Conservation (phyloP, 192 early-diverging fungal species). For the Phlyctochytrium arcticum region DNA sequence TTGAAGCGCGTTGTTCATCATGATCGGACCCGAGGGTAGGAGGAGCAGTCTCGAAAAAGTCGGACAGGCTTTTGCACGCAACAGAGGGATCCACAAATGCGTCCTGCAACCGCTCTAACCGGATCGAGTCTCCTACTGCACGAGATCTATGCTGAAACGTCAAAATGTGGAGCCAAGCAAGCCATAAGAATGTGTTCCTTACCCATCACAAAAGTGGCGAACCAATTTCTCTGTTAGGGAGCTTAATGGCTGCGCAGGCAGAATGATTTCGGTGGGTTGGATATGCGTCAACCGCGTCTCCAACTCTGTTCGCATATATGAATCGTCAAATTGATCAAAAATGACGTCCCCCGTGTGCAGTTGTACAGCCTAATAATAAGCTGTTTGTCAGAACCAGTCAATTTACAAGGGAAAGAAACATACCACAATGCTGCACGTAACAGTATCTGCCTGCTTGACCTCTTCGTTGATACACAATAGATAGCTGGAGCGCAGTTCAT, state of each 20-base stretch:
- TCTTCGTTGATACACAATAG: constrained; percentile 46
- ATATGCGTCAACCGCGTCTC: constrained; percentile 67
- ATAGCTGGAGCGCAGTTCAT: constrained; percentile 32
- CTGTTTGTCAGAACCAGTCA: background rate
- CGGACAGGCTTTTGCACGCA: constrained; percentile 18
- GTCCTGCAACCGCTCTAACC: constrained; percentile 52
- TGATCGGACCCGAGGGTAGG: too few relatives aligned
- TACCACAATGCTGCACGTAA: constrained; percentile 27
- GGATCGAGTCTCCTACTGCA: constrained; percentile 37
- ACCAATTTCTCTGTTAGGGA: constrained; percentile 52
- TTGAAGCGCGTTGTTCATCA: too few relatives aligned
- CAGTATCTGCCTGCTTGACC: background rate
- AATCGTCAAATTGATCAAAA: constrained; percentile 69
- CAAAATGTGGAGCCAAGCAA: background rate
- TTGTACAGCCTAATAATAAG: constrained; percentile 52
- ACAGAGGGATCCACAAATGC: constrained; percentile 38
- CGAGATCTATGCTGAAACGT: constrained; percentile 5
- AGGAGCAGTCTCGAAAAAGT: constrained; percentile 36
- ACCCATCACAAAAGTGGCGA: constrained; percentile 11
- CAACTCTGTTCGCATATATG: constrained; percentile 55
- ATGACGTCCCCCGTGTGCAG: constrained; percentile 65
- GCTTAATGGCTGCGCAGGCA: constrained; percentile 48
- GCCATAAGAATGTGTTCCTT: background rate
- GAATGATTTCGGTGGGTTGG: constrained; percentile 61
- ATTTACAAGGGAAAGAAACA: background rate